Conservation (phyloP, 371 early-diverging fungal genomes). For the Zychaea mexicana region DNA sequence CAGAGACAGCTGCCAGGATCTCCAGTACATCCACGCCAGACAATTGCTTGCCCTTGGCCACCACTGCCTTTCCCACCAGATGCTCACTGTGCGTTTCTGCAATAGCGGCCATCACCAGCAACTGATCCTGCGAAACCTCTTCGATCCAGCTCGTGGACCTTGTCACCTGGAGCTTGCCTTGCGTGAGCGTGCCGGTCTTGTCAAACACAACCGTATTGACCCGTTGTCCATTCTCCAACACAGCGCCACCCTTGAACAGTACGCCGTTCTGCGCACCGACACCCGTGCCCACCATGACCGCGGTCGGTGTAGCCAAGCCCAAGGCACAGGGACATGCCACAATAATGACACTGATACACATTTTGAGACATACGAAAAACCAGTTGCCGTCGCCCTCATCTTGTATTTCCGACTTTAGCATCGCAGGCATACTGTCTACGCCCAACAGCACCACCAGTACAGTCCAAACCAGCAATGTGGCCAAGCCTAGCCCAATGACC, state of each 20-base stretch:
- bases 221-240: constrained; percentile 81
- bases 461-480: constrained; percentile 84
- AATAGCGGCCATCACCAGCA: constrained; percentile 55
- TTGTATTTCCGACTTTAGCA: constrained; percentile 54
- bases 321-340: constrained; percentile 98
- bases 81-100: constrained; percentile 90
- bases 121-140: constrained; percentile 6
- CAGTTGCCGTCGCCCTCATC: constrained; percentile 64
- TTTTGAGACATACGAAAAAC: constrained; percentile 82
- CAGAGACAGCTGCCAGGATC: constrained; percentile 38
- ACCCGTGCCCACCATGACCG: constrained; percentile 98
- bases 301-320: constrained; percentile 95
- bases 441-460: constrained; percentile 52
- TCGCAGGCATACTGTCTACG: constrained; percentile 51
- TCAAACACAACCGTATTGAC: constrained; percentile 92
- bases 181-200: constrained; percentile 96
- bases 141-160: constrained; percentile 26
- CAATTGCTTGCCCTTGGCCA: constrained; percentile 54
- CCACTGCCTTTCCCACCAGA: constrained; percentile 84
- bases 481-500: constrained; percentile 71
- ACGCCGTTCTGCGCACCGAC: constrained; percentile 92
- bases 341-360: constrained; percentile 93
- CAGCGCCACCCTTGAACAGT: constrained; percentile 83
- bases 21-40: constrained; percentile 38
- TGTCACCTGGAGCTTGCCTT: constrained; percentile 81